Evolutionary conservation across 306 rosid genomes (phyloP).

Genomic region (Gastrolobium bilobum): DNA sequence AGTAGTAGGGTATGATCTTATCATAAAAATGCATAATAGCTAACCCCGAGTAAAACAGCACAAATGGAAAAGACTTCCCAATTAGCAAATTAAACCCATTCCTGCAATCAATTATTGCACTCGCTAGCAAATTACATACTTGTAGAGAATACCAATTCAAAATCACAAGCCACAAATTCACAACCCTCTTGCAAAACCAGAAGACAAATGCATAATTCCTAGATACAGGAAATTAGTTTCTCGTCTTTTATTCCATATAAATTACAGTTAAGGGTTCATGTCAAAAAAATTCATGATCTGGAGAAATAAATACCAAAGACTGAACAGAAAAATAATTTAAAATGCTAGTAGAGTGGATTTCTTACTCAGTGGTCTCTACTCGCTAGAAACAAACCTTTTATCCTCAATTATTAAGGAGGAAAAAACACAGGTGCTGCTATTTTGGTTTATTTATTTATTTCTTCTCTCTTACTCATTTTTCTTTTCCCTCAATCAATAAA

Average conservation of each 20-base stretch:
- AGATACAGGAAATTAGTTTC: not conserved
- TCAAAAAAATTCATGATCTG: not conserved
- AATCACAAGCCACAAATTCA: not conserved
- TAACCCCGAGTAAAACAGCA: not conserved
- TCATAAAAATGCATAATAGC: not conserved
- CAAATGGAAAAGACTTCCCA: not conserved
- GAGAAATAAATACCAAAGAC: not conserved
- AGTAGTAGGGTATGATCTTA: too few relatives aligned
- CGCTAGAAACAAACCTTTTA: not conserved
- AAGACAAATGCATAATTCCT: not conserved
- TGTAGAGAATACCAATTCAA: constrained; percentile 10
- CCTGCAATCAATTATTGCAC: not conserved
- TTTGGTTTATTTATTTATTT: not conserved
- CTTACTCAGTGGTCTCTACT: not conserved
- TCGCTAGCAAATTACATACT: not conserved
- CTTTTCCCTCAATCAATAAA: too few relatives aligned
- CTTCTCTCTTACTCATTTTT: too few relatives aligned
- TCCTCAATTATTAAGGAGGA: not conserved
- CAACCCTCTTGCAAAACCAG: not conserved
- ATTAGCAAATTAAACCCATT: constrained; percentile 3
- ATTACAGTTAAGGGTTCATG: not conserved
- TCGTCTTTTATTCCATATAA: not conserved
- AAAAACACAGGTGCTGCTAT: not conserved
- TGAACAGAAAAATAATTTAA: not conserved
- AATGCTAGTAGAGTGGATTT: not conserved